Percentiles rank a stretch among this genome's conserved stretches.
Evolutionary conservation across 768 basidiomycete species (phyloP).

Genomic region (Podaxis sp.): DNA sequence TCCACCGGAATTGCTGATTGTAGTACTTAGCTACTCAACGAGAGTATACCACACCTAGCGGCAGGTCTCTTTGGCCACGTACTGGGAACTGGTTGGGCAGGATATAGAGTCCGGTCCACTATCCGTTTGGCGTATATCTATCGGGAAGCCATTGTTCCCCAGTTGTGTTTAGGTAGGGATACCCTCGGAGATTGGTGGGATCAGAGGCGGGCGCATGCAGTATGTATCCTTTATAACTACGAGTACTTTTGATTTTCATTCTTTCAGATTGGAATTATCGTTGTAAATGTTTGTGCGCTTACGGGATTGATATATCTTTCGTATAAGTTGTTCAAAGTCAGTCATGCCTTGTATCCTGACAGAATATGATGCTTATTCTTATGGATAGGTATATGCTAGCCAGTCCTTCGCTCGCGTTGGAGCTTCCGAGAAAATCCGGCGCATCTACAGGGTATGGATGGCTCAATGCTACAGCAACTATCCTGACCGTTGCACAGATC

Average conservation of each 20-base stretch:
- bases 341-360: background rate
- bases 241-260: slow-evolving; percentile 4
- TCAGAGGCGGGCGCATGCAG: slow-evolving; percentile 30
- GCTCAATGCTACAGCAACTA: background rate
- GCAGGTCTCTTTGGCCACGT: slow-evolving; percentile 45
- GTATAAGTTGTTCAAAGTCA: slow-evolving; percentile 40
- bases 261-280: slow-evolving; percentile 38
- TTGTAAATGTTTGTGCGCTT: slow-evolving; percentile 35
- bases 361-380: background rate
- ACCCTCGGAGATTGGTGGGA: slow-evolving; percentile 44
- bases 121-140: slow-evolving; percentile 30
- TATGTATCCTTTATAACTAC: slow-evolving; percentile 23
- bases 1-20: background rate
- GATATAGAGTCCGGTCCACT: slow-evolving; percentile 37
- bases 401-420: slow-evolving; percentile 50
- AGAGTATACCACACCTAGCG: slow-evolving; percentile 51
- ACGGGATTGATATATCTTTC: slow-evolving; percentile 37
- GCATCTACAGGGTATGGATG: slow-evolving; percentile 43
- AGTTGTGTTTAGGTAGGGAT: slow-evolving; percentile 38
- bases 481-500: slow-evolving; percentile 29
- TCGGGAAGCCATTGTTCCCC: slow-evolving; percentile 30
- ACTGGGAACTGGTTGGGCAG: slow-evolving; percentile 46
- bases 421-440: slow-evolving; percentile 39
- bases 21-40: slow-evolving; percentile 40
- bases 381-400: slow-evolving; percentile 35